phyloP scores from a whole-genome alignment of 2,329 filamentous ascomycete species.

The Beauveria brongniartii region DNA sequence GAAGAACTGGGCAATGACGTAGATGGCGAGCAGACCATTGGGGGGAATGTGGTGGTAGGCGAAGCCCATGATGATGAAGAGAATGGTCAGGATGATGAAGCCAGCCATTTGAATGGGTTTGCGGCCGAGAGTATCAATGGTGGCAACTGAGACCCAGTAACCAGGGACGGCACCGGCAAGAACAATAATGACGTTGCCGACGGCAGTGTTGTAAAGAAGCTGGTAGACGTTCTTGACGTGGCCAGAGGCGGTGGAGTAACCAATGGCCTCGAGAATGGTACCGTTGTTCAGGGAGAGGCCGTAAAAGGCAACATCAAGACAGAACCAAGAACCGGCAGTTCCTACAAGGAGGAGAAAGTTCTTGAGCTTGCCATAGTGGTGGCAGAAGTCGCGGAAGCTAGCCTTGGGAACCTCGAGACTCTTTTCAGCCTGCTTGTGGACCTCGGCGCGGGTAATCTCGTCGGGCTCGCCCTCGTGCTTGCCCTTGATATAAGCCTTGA shows the following conservation, averaged over 20 bases:
- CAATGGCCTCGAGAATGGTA: constrained; percentile 62
- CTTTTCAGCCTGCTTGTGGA: constrained; percentile 43
- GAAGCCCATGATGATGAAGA: constrained; percentile 57
- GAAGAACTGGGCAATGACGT: constrained; percentile 50
- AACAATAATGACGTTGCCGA: constrained; percentile 72
- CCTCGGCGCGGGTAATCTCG: constrained; percentile 54
- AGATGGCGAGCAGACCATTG: constrained; percentile 47
- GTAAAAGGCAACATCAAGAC: constrained; percentile 56
- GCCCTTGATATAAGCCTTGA: constrained; percentile 65
- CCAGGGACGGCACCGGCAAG: constrained; percentile 72
- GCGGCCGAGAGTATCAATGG: constrained; percentile 65
- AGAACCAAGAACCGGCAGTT: constrained; percentile 78
- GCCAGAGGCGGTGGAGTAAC: constrained; percentile 51
- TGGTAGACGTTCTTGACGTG: constrained; percentile 52
- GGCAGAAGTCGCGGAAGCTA: constrained; percentile 61
- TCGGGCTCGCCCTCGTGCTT: constrained; percentile 56
- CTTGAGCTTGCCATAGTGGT: constrained; percentile 63
- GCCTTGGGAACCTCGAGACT: constrained; percentile 60
- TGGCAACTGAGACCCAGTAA: constrained; percentile 73
- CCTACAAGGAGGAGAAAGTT: constrained; percentile 66
- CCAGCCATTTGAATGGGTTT: constrained; percentile 67
- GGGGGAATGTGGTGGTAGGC: constrained; percentile 46
- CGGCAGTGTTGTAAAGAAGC: constrained; percentile 62
- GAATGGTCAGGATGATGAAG: constrained; percentile 51
- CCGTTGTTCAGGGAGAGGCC: constrained; percentile 70